Base-by-base conservation (phyloP, 2,329 filamentous ascomycete species). In the Aspergillus pseudoviridinutans region DNA sequence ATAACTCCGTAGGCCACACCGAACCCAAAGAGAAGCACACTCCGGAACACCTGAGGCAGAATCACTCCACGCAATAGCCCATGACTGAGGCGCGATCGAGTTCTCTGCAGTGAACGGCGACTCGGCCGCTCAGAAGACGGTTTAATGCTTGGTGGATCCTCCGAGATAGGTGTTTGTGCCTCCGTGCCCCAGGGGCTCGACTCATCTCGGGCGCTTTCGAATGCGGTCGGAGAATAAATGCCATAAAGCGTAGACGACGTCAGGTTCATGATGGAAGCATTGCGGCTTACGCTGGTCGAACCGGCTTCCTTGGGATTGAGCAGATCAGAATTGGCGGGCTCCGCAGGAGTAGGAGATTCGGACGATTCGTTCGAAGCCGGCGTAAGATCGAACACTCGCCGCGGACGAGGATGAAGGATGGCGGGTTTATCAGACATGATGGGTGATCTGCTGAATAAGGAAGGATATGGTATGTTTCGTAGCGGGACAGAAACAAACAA, bases 241-340 rank as follows among this genome's bases (percentile, higher is more conserved):
- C 94, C 93, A 65, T 89, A 90, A 4, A 99, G 83, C 0, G 94
- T 96, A 2, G 91, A 92, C 9, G 90, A 88, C 3, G 91, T 96
- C 59, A 99, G 82, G 71, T 97, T 96, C 69, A 92, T 79, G 57
- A 91, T 84, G 9, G 91, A 96, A 63, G 88, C 86, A 25, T 87
- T 89, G 58, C 90, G 86, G 69, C 84, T 87, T 63, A 85, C 79
- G 53, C 63, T 82, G 76, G 63, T 73, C 61, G 66, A 71, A 35
- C 62, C 66, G 47, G 63, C 51, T 29, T 71, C 67, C 29, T 72
- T 74, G 25, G 68, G 61, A 42, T 67, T 71, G 29, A 77, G 64
- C 6, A 73, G 59, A 24, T 77, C 72, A 7, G 70, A 47, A 55
- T 71, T 71, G 29, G 67, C 63, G 9, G 67, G 52, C 57, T 79